Conservation (phyloP, 2,329 filamentous ascomycete species). For the Talaromyces sp. region DNA sequence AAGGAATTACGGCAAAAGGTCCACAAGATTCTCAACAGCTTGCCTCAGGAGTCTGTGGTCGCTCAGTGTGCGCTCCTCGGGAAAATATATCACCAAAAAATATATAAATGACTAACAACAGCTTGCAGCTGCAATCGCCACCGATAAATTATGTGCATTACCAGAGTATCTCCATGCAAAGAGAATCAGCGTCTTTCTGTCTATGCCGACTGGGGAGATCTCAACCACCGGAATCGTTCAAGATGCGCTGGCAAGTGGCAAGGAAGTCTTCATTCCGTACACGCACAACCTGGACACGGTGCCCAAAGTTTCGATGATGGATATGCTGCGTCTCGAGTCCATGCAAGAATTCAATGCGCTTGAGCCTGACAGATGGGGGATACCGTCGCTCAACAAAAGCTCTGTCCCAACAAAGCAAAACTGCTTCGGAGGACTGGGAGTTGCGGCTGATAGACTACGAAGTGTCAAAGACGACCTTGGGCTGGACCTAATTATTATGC, state of each 20-base stretch:
- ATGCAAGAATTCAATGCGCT: slow-evolving; percentile 74
- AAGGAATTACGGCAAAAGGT: slow-evolving; percentile 68
- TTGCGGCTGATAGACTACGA: slow-evolving; percentile 15
- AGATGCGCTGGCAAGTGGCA: slow-evolving; percentile 70
- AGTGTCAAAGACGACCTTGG: slow-evolving; percentile 29
- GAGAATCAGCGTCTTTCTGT: slow-evolving; percentile 80
- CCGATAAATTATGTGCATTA: slow-evolving; percentile 60
- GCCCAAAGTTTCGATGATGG: slow-evolving; percentile 70
- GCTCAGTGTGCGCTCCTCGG: slow-evolving; percentile 61
- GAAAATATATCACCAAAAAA: neutral
- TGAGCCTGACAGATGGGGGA: slow-evolving; percentile 81
- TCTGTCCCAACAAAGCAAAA: slow-evolving; percentile 65
- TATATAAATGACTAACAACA: slow-evolving; percentile 17
- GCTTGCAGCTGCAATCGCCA: slow-evolving; percentile 58
- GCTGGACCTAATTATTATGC: slow-evolving; percentile 84
- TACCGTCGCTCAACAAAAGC: slow-evolving; percentile 70
- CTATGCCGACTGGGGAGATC: slow-evolving; percentile 84
- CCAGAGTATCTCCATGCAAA: slow-evolving; percentile 70
- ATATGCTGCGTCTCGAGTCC: slow-evolving; percentile 78
- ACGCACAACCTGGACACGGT: slow-evolving; percentile 58
- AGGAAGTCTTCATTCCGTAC: slow-evolving; percentile 88
- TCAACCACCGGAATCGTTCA: slow-evolving; percentile 77
- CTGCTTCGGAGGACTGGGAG: slow-evolving; percentile 62
- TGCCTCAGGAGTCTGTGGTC: slow-evolving; percentile 59
- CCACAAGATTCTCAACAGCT: slow-evolving; percentile 57